Evolutionary conservation across 164 flowering plant genomes (phyloP).

Genomic region (grape (Vitis vinifera)): ASM3070453v1 NC_081807.1:6348001-6348500

Average conservation of each 20-base stretch:
- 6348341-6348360: constrained; percentile 68
- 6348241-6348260: constrained; percentile 85
- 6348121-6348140: constrained; percentile 54
- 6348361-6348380: constrained; percentile 58
- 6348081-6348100: constrained; percentile 34
- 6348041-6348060: constrained; percentile 20
- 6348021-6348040: too few species aligned
- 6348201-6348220: constrained; percentile 82
- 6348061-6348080: constrained; percentile 46
- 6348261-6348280: constrained; percentile 70
- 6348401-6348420: constrained; percentile 69
- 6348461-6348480: constrained; percentile 20
- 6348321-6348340: constrained; percentile 61
- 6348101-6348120: constrained; percentile 55
- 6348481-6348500: constrained; percentile 39
- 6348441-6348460: constrained; percentile 76
- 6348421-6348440: constrained; percentile 94
- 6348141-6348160: constrained; percentile 79
- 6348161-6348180: constrained; percentile 87
- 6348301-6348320: constrained; percentile 56
- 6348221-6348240: constrained; percentile 96
- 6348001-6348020: too few species aligned
- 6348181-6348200: constrained; percentile 86
- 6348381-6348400: constrained; percentile 52
- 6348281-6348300: constrained; percentile 62